Conservation (phyloP, 805 yeast genomes). For the Myxozyma melibiosi region DNA sequence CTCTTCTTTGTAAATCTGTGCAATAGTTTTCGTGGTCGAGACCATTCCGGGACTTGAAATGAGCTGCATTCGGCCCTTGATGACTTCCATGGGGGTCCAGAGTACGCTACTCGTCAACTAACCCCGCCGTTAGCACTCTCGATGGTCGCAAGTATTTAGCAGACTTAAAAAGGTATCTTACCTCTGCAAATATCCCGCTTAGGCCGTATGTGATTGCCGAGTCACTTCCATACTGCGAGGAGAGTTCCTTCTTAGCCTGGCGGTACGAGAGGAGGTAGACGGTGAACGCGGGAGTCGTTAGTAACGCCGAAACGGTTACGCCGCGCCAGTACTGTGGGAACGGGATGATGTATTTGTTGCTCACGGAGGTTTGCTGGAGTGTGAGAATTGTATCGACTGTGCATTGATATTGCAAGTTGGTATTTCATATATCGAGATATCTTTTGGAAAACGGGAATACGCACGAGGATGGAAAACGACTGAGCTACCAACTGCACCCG, state of each 20-base stretch:
- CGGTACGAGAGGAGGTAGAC: conserved; percentile 47
- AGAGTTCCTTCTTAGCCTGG: conserved; percentile 42
- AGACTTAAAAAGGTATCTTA: background rate
- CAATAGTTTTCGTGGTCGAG: conserved; percentile 33
- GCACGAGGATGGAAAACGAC: conserved; percentile 31
- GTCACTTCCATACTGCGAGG: conserved; percentile 17
- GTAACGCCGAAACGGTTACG: conserved; percentile 43
- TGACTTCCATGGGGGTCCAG: conserved; percentile 52
- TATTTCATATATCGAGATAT: background rate
- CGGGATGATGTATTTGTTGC: conserved; percentile 16
- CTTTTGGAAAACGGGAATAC: background rate
- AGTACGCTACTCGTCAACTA: conserved; percentile 43
- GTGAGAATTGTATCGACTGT: conserved; percentile 29
- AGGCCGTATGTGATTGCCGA: conserved; percentile 19
- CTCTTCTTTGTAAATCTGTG: conserved; percentile 55
- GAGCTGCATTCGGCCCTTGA: conserved; percentile 50
- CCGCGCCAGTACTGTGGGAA: conserved; percentile 40
- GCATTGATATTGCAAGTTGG: background rate
- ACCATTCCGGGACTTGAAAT: conserved; percentile 24
- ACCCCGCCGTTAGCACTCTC: background rate
- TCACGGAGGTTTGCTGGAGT: conserved; percentile 26
- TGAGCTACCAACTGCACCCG: conserved; percentile 29
- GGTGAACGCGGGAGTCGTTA: conserved; percentile 48
- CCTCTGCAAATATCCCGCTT: conserved; percentile 26
- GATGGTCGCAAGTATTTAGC: background rate